Evolutionary conservation across 1,284 basidiomycete genomes (phyloP), one percentile per base, ranked within the genome.

Genomic region (Ganoderma leucocontextum): DNA sequence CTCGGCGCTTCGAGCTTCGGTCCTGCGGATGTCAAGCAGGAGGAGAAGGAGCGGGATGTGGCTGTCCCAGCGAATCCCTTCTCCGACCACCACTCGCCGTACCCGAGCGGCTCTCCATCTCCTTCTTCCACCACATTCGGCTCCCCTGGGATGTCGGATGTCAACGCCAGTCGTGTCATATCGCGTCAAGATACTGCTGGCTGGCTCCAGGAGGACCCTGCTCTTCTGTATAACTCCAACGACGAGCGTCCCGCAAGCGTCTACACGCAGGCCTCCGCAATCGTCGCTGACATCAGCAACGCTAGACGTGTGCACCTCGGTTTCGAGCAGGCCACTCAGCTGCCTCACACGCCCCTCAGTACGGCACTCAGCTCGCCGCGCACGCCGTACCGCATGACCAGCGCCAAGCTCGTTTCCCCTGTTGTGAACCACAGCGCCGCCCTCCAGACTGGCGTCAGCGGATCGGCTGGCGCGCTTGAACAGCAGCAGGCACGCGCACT

Each of bases 1-100:
- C 82, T 94, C 58, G 91, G 92, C 17, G 82, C 86, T 3, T 85
- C 86, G 6, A 91, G 91, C 22, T 94, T 93, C 75, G 90, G 88
- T n/a, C 91, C 92, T 0, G 80, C 83, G 52, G 92, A 93, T 75
- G 77, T 91, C 33, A 77, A 87, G 38, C 82, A 78, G 10, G 90
- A 91, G 75, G 77, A 73, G 2, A 86, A 88, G 15, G 80, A 80
- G 41, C 70, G 82, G 76, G 78, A 78, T 8, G 39, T 79, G 25
- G 72, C 76, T n/a, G 62, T 78, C 73, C 75, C 78, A 63, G 67
- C 69, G 36, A 83, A 93, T 81, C 92, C 92, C 6, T 94, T 94
- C 79, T 84, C 85, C 38, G 91, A 94, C 75, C 82, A 82, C 65
- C 85, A 88, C 70, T 83, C 85, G 17, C 83, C 81, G 15, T 78